Base-by-base conservation (phyloP, 2,329 filamentous ascomycete species). In the Microdochium paspali region DNA sequence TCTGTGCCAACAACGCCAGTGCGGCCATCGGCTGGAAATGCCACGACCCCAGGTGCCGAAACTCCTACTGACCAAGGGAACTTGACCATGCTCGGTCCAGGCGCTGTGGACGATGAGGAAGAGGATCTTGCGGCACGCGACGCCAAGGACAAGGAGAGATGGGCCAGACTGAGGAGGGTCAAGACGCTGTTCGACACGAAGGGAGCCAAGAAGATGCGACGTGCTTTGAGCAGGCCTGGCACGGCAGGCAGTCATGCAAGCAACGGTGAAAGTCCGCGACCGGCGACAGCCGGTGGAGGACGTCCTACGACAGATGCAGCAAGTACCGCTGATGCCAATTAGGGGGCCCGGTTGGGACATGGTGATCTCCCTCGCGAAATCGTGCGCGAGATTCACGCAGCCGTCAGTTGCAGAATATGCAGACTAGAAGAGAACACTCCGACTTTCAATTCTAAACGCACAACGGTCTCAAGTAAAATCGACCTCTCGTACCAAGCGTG, bases 101-200 rank as follows among this genome's bases (percentile, higher is more conserved):
- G 53, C 3, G 54, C 46, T 15, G 49, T 65, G 44, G 63, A 63
- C 4, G 68, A 49, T 3, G 55, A 46, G 2, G 54, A 65, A 46
- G 65, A 72, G 10, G 69, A 76, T 20, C 70, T 74, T 43, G 68
- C 66, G 32, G 63, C 62, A 0, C 67, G 72, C 24, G 70, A 73
- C 44, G 72, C 67, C 42, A 84, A 84, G 59, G 84, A 88, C 51
- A 85, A 85, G 61, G 82, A 85, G 63, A 73, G 84, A 53, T 87
- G 84, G 84, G 77, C 82, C n/a, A 75, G 82, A 54, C 65, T 89
- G 52, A 76, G 82, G 56, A 76, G 79, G 49, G 82, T 89, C 49
- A 85, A 85, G 71, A 86, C 82, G 58, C 65, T 86, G 44, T 81
- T 89, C 57, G 81, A 85, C 51, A 73, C 78, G 5, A 87, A 85